phyloP scores from a whole-genome alignment of 768 basidiomycete genomes.

The Pulveroboletus sp. region DNA sequence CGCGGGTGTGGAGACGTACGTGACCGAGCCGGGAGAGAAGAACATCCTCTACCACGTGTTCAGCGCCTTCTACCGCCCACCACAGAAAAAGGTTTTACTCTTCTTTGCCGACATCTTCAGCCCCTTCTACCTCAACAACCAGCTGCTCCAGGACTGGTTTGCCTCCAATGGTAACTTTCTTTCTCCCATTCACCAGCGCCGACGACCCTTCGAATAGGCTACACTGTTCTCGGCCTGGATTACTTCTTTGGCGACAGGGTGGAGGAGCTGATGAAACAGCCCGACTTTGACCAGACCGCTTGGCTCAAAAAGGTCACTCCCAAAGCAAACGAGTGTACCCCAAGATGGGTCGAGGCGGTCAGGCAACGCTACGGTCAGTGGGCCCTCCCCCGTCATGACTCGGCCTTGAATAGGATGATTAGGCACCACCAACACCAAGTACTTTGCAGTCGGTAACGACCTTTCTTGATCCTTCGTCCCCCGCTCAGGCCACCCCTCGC shows the following conservation, averaged over 20 bases:
- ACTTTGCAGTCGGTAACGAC: constrained; percentile 42
- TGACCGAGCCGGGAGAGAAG: too few relatives aligned
- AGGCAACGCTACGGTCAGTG: constrained; percentile 44
- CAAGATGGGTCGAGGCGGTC: constrained; percentile 51
- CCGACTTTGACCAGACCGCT: constrained; percentile 34
- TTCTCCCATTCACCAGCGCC: neutral
- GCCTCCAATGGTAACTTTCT: constrained; percentile 47
- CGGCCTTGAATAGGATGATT: neutral
- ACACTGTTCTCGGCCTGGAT: constrained; percentile 54
- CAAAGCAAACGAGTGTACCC: constrained; percentile 38
- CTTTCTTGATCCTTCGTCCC: neutral
- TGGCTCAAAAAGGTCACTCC: constrained; percentile 40
- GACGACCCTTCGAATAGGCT: constrained; percentile 27
- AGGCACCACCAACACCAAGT: constrained; percentile 33
- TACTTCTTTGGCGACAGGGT: constrained; percentile 62
- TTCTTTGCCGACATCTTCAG: constrained; percentile 57
- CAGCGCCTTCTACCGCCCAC: too few relatives aligned
- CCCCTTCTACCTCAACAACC: constrained; percentile 49
- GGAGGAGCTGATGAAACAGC: constrained; percentile 35
- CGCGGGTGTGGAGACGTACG: constrained; percentile 46
- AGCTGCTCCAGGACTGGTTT: constrained; percentile 59
- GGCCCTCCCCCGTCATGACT: constrained; percentile 4
- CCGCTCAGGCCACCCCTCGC: neutral
- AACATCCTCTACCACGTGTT: too few relatives aligned
- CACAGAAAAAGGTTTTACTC: constrained; percentile 45